Conservation (phyloP, 208 protist genomes). For the Leishmania arabica region DNA sequence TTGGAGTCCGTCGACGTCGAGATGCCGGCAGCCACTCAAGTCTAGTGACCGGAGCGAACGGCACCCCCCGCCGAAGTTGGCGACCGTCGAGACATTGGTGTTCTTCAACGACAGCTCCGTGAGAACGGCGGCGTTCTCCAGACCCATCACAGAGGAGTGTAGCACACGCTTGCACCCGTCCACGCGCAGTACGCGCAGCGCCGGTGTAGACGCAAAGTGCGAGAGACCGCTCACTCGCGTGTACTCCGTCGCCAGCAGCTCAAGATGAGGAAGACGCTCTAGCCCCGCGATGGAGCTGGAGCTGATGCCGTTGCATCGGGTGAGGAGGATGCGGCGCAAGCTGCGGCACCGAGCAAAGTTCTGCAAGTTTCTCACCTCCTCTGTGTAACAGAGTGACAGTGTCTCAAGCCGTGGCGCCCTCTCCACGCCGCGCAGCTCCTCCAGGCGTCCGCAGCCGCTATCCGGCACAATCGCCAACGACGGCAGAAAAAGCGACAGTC, state of each 20-base stretch:
- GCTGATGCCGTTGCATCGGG: constrained; percentile 60
- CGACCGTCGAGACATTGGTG: constrained; percentile 62
- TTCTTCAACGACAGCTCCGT: constrained; percentile 52
- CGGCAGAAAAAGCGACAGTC: constrained; percentile 28
- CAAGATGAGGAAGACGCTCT: constrained; percentile 39
- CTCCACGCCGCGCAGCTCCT: constrained; percentile 47
- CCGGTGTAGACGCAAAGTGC: constrained; percentile 27
- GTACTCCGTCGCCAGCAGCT: constrained; percentile 54
- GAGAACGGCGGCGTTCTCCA: constrained; percentile 44
- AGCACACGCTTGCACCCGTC: constrained; percentile 65
- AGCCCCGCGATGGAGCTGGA: constrained; percentile 43
- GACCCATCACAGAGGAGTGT: constrained; percentile 47
- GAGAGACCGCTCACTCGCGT: constrained; percentile 57
- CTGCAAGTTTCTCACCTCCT: constrained; percentile 35
- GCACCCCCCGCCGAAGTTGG: constrained; percentile 47
- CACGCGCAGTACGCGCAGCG: constrained; percentile 45
- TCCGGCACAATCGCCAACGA: neutral
- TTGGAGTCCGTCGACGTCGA: constrained; percentile 60
- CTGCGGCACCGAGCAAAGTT: constrained; percentile 44
- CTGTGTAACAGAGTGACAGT: constrained; percentile 58
- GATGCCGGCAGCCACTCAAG: constrained; percentile 56
- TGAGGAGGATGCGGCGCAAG: constrained; percentile 50
- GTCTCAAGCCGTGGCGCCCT: constrained; percentile 37
- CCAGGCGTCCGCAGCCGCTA: neutral
- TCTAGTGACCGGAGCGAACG: constrained; percentile 41